These are phyloP conservation scores for Rasamsonia emersonii DNA, from an alignment of 2,329 filamentous ascomycete genomes.

Conservation along the genomic window DNA sequence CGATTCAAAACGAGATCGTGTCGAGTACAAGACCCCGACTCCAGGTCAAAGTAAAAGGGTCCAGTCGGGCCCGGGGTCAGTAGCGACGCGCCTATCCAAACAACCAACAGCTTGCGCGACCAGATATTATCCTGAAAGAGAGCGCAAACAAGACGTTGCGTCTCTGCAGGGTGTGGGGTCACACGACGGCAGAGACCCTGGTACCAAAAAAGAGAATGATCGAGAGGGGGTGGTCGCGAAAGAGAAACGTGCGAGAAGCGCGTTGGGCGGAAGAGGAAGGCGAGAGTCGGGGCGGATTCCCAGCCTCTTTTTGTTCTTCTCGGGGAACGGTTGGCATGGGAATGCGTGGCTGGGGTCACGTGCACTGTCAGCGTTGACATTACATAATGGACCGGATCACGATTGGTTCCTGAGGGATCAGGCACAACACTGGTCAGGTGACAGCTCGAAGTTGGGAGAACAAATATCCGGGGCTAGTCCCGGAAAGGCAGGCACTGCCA, in stretches of 20 bases:
- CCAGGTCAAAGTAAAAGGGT: constrained; percentile 1
- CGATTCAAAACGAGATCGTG: background rate
- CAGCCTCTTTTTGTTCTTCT: constrained; percentile 6
- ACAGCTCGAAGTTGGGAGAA: too few relatives aligned
- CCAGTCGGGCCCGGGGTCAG: constrained; percentile 1
- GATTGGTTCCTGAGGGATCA: too few relatives aligned
- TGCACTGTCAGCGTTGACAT: constrained; percentile 4
- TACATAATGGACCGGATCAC: too few relatives aligned
- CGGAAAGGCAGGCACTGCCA: too few relatives aligned
- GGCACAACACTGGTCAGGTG: too few relatives aligned
- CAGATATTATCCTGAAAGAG: background rate
- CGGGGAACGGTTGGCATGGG: constrained; percentile 6
- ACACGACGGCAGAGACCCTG: too few relatives aligned
- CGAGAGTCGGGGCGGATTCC: constrained; percentile 1
- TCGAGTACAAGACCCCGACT: background rate
- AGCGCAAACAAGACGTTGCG: background rate
- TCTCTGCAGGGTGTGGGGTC: background rate
- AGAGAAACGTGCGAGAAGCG: constrained; percentile 1
- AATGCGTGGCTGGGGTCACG: constrained; percentile 24
- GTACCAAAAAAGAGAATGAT: constrained; percentile 2
- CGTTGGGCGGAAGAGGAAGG: constrained; percentile 4
- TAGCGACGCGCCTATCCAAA: constrained; percentile 11
- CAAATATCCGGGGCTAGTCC: too few relatives aligned
- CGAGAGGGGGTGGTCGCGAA: background rate
- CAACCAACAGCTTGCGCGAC: constrained; percentile 8